phyloP scores from a whole-genome alignment of 768 basidiomycete species.

The Trametopsis cervina region DNA sequence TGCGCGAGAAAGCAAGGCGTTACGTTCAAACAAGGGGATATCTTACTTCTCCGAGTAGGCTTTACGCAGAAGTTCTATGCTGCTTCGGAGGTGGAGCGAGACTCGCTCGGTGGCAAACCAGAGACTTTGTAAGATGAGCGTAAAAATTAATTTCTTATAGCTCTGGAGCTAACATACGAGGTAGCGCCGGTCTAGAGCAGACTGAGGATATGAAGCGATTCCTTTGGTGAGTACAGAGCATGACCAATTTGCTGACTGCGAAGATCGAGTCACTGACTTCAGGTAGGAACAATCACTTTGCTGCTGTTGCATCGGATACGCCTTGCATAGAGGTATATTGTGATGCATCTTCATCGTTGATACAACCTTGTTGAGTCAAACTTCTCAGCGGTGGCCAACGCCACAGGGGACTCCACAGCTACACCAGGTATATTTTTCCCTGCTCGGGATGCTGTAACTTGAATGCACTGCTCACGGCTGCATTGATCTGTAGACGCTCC shows the following conservation, averaged over 20 bases:
- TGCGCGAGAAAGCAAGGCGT: conserved; percentile 56
- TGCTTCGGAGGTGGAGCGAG: conserved; percentile 36
- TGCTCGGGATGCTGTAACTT: not conserved
- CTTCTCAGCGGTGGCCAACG: conserved; percentile 46
- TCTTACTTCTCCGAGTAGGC: conserved; percentile 53
- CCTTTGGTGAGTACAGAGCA: conserved; percentile 53
- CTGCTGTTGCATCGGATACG: conserved; percentile 62
- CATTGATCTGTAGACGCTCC: conserved; percentile 50
- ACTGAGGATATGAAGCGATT: conserved; percentile 66
- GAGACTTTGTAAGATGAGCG: conserved; percentile 39
- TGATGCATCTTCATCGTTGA: too few species aligned
- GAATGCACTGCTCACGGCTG: not conserved
- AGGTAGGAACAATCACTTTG: conserved; percentile 65
- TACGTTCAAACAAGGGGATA: conserved; percentile 50
- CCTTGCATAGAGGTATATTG: conserved; percentile 55
- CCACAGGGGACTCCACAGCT: conserved; percentile 36
- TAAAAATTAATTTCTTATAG: not conserved
- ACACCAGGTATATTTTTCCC: conserved; percentile 40
- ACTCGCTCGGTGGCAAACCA: conserved; percentile 33
- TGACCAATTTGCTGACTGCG: too few species aligned
- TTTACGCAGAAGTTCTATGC: conserved; percentile 52
- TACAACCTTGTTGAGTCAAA: not conserved
- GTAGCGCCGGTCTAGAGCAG: conserved; percentile 62
- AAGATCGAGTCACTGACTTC: not conserved
- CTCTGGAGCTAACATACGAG: not conserved